A percentile compares a stretch with the other conserved stretches of the same genome.
These are phyloP conservation scores for Fraxinus velutina DNA, from an alignment of 305 asterid genomes.

Conservation along the genomic window DNA sequence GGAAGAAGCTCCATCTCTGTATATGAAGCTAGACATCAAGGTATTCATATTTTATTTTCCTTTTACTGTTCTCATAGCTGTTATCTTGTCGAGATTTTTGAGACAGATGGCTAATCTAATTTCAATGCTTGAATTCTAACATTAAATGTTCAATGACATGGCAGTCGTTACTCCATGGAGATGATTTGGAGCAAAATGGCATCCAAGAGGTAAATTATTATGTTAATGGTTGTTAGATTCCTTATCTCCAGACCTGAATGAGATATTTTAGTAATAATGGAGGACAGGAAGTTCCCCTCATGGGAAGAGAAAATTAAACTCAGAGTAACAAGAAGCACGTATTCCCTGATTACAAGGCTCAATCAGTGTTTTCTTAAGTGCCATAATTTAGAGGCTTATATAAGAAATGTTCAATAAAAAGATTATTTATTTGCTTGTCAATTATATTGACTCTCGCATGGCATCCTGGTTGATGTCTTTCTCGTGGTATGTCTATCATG, in stretches of 20 bases:
- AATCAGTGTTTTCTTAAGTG: background rate
- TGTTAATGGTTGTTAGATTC: conserved; percentile 6
- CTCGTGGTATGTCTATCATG: background rate
- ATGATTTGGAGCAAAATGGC: conserved; percentile 59
- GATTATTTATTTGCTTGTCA: background rate
- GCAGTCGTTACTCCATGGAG: conserved; percentile 87
- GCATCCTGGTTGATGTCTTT: background rate
- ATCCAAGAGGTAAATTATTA: conserved; percentile 77
- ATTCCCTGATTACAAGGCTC: background rate
- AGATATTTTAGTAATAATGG: conserved; percentile 4
- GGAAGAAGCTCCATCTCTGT: conserved; percentile 89
- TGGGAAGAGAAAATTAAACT: conserved; percentile 4
- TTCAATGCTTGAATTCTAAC: conserved; percentile 21
- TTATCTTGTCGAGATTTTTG: background rate
- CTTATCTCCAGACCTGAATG: background rate
- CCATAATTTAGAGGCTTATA: background rate
- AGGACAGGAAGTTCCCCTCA: conserved; percentile 1
- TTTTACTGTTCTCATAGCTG: conserved; percentile 12
- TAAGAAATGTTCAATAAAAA: background rate
- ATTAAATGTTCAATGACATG: conserved; percentile 22
- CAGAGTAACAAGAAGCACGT: background rate
- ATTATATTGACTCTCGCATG: background rate
- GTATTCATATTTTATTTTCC: conserved; percentile 34
- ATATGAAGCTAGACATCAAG: conserved; percentile 80
- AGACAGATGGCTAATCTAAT: conserved; percentile 22